Evolutionary conservation across 768 basidiomycete genomes (phyloP), one percentile per base, ranked within the genome.

Genomic region (Hydnum rufescens): DNA sequence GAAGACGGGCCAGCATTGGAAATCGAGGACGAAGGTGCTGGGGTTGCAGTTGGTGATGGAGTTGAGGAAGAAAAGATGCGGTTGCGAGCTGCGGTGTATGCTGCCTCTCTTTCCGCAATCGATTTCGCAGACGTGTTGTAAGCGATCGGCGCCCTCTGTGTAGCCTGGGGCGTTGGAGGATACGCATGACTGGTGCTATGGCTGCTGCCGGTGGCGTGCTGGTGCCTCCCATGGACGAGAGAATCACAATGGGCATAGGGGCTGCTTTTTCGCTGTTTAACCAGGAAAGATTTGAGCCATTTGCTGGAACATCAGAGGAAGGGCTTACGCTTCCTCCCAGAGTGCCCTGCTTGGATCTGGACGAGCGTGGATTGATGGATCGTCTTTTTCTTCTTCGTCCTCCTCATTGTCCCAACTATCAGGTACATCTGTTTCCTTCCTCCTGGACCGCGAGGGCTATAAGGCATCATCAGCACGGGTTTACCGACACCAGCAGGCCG

Each of bases 81-180:
- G 30, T 57, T 51, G 30, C 57, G 42, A n/a, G 57, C 57, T 25
- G 57, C 57, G 42, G 54, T 51, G 34, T 57, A 57, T 4, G 51
- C 51, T 16, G 57, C 57, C 34, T 57, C 54, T 22, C 57, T 25
- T 25, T 57, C 57, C 26, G 49, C 48, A 16, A 57, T 42, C n/a
- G n/a, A n/a, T n/a, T n/a, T n/a, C n/a, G n/a, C n/a, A n/a, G n/a
- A n/a, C 29, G 32, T n/a, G 8, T 44, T 19, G 8, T 54, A 29
- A 8, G 54, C 31, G 8, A 47, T 5, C 30, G 56, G 22, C n/a
- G n/a, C n/a, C n/a, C n/a, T n/a, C n/a, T n/a, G n/a, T 5, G 50
- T 42, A 16, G 56, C n/a, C 19, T 30, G 29, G 3, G 52, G 52
- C 8, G 54, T 28, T 4, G 52, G 50, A 42, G 6, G 8, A 29